Evolutionary conservation across 495 filamentous ascomycete genomes (phyloP).

Genomic region (Melanomma pulvis-pyrius): DNA sequence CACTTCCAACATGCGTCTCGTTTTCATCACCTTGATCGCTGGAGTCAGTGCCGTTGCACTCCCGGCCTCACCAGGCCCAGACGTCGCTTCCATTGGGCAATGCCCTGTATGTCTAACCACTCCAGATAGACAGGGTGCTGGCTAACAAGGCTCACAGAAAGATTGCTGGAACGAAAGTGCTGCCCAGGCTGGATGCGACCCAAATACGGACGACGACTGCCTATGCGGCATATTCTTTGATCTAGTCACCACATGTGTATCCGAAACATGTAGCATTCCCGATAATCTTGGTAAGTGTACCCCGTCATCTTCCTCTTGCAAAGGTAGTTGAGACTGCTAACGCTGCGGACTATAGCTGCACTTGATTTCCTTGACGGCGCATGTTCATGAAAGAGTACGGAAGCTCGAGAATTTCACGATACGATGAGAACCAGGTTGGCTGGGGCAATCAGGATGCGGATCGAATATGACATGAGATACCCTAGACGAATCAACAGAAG

Average conservation of each 20-base stretch:
- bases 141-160: slow-evolving; percentile 20
- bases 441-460: neutral
- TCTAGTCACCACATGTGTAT: slow-evolving; percentile 9
- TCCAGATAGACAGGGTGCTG: neutral
- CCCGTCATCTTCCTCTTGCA: neutral
- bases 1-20: slow-evolving; percentile 10
- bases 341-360: neutral
- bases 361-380: slow-evolving; percentile 2
- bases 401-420: neutral
- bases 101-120: slow-evolving; percentile 11
- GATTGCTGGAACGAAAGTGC: slow-evolving; percentile 27
- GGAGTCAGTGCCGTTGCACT: slow-evolving; percentile 5
- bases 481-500: neutral
- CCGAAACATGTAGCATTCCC: slow-evolving; percentile 3
- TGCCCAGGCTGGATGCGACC: slow-evolving; percentile 15
- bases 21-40: neutral
- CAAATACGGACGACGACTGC: slow-evolving; percentile 21
- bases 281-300: slow-evolving; percentile 25
- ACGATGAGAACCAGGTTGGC: neutral
- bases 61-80: neutral
- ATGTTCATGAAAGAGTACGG: neutral
- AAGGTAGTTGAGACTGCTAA: neutral
- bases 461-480: slow-evolving; percentile 3
- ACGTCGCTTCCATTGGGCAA: neutral
- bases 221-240: slow-evolving; percentile 29